A percentile compares a stretch with the other conserved stretches of the same genome.
Conservation (phyloP, 2,329 filamentous ascomycete species). For the Fusarium zealandicum region DNA sequence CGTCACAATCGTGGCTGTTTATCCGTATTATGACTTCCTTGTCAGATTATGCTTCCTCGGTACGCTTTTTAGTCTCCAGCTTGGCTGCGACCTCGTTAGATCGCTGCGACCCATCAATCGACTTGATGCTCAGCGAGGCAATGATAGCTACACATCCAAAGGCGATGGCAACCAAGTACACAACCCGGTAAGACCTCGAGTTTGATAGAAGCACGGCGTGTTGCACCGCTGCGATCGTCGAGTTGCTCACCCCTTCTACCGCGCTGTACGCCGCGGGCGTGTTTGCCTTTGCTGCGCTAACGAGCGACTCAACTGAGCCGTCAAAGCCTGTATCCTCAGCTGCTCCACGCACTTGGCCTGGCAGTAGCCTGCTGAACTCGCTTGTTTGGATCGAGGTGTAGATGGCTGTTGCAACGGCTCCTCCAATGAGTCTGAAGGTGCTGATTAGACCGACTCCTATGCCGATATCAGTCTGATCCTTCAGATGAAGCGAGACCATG, state of each 20-base stretch:
- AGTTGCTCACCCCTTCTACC: slow-evolving; percentile 37
- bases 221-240: slow-evolving; percentile 41
- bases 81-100: slow-evolving; percentile 20
- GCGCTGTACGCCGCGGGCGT: slow-evolving; percentile 42
- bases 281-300: slow-evolving; percentile 40
- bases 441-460: slow-evolving; percentile 45
- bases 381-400: slow-evolving; percentile 46
- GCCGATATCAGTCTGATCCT: slow-evolving; percentile 47
- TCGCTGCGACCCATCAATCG: slow-evolving; percentile 16
- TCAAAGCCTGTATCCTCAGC: slow-evolving; percentile 25
- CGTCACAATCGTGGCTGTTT: no score
- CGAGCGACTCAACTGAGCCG: slow-evolving; percentile 23
- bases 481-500: slow-evolving; percentile 45
- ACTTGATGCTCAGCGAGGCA: slow-evolving; percentile 41
- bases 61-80: slow-evolving; percentile 13
- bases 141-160: slow-evolving; percentile 46
- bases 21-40: no score
- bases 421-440: slow-evolving; percentile 46
- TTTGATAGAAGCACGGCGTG: slow-evolving; percentile 44
- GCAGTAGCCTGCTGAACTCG: slow-evolving; percentile 36
- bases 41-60: background rate
- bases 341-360: slow-evolving; percentile 19
- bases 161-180: slow-evolving; percentile 47
- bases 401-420: slow-evolving; percentile 48
- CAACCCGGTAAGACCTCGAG: slow-evolving; percentile 34